Evolutionary conservation across 2,329 filamentous ascomycete genomes (phyloP).

Genomic region (Xylaria sp.): DNA sequence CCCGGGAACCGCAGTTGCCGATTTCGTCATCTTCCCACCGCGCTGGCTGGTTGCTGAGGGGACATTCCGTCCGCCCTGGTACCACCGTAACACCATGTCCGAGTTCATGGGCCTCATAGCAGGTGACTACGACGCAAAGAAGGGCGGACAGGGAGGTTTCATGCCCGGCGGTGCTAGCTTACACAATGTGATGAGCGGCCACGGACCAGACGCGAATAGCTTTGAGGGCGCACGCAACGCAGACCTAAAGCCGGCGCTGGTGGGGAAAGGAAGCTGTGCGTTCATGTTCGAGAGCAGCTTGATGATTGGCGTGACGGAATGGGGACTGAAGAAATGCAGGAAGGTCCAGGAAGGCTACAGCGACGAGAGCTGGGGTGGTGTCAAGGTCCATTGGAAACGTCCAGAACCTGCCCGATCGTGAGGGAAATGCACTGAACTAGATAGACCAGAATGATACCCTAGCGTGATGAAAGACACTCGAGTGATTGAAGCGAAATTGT

Average conservation of each 20-base stretch:
- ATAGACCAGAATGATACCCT: slow-evolving; percentile 11
- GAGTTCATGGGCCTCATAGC: slow-evolving; percentile 65
- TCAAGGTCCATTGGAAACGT: slow-evolving; percentile 71
- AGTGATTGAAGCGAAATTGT: not conserved
- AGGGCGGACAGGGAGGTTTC: slow-evolving; percentile 58
- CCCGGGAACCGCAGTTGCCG: slow-evolving; percentile 66
- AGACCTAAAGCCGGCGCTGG: slow-evolving; percentile 66
- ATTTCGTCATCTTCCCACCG: slow-evolving; percentile 72
- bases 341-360: slow-evolving; percentile 76
- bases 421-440: slow-evolving; percentile 47
- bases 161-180: slow-evolving; percentile 60
- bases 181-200: slow-evolving; percentile 73
- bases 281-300: slow-evolving; percentile 77
- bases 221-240: slow-evolving; percentile 71
- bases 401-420: slow-evolving; percentile 47
- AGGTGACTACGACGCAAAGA: slow-evolving; percentile 64
- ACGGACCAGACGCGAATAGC: slow-evolving; percentile 62
- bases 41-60: slow-evolving; percentile 69
- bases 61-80: slow-evolving; percentile 72
- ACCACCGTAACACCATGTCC: slow-evolving; percentile 67
- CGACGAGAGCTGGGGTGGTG: slow-evolving; percentile 80
- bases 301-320: slow-evolving; percentile 78
- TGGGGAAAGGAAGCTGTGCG: slow-evolving; percentile 70
- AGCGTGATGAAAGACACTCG: not conserved
- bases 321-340: slow-evolving; percentile 70